phyloP scores from a whole-genome alignment of 1,284 basidiomycete species.

The Coriolopsis trogii region DNA sequence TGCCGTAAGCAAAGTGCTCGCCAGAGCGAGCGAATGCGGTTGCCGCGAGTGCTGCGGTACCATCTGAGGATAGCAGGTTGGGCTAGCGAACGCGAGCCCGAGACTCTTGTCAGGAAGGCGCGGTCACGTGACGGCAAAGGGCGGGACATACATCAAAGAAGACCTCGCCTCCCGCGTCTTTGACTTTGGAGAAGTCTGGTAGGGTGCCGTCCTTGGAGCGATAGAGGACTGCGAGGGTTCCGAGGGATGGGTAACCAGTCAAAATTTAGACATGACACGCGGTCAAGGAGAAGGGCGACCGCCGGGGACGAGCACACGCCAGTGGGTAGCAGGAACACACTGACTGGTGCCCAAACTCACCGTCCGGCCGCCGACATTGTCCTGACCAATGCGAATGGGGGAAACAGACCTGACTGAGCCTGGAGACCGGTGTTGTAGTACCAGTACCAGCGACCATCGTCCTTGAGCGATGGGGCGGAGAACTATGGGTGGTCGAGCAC shows the following conservation, averaged over 20 bases:
- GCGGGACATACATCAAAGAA: constrained; percentile 69
- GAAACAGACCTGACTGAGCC: constrained; percentile 55
- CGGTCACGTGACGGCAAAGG: constrained; percentile 7
- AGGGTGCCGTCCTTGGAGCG: constrained; percentile 59
- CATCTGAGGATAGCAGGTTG: constrained; percentile 73
- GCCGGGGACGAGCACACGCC: too few species aligned
- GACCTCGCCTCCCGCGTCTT: constrained; percentile 57
- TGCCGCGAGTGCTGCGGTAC: constrained; percentile 65
- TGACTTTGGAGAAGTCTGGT: constrained; percentile 50
- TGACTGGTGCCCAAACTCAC: too few species aligned
- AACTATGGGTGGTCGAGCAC: constrained; percentile 44
- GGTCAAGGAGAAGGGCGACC: too few species aligned
- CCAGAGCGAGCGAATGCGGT: constrained; percentile 69
- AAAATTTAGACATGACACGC: too few species aligned
- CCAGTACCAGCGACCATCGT: constrained; percentile 80
- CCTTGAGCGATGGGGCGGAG: constrained; percentile 58
- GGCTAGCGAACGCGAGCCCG: constrained; percentile 53
- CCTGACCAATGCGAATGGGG: not conserved
- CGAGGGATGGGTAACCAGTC: constrained; percentile 5
- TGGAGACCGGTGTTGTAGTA: constrained; percentile 74
- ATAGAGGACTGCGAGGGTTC: constrained; percentile 53
- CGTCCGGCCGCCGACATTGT: not conserved
- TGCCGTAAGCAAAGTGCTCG: constrained; percentile 75
- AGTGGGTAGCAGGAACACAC: too few species aligned
- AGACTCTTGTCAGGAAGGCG: not conserved